Conservation (phyloP, 176 grass and related monocot species). For the Triticum timopheevii region DNA sequence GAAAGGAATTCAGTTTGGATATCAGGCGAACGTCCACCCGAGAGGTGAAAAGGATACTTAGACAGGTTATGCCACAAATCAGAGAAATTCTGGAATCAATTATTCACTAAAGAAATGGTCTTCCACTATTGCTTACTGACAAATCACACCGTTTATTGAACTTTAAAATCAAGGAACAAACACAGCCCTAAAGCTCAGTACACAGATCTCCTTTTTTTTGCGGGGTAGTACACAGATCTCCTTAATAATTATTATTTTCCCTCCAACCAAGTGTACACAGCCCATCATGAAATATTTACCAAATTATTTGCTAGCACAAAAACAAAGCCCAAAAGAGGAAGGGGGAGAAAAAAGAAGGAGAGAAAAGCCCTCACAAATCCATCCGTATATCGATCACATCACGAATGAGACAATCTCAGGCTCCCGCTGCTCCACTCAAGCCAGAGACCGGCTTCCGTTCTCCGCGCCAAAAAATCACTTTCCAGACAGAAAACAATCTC, state of each 20-base stretch:
- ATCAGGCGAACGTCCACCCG: not conserved
- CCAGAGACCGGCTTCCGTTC: conserved; percentile 41
- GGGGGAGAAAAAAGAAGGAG: not conserved
- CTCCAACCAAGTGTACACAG: not conserved
- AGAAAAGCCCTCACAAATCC: conserved; percentile 27
- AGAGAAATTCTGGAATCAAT: not conserved
- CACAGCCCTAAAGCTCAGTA: not conserved
- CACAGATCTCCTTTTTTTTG: not conserved
- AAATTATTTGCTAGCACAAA: not conserved
- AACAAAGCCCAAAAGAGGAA: not conserved
- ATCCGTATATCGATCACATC: conserved; percentile 40
- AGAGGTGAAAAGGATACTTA: not conserved
- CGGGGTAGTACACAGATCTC: not conserved
- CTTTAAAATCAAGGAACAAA: not conserved
- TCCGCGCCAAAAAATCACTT: conserved; percentile 70
- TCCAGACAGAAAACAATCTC: conserved; percentile 3
- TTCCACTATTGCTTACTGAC: not conserved
- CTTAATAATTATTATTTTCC: not conserved
- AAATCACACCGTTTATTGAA: not conserved
- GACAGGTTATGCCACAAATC: not conserved
- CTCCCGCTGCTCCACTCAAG: conserved; percentile 18
- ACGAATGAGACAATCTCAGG: conserved; percentile 53
- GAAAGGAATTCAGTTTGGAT: not conserved
- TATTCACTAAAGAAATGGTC: not conserved
- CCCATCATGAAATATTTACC: conserved; percentile 27